Percentiles rank a stretch among this genome's conserved stretches.
These are phyloP conservation scores for Datura wrightii DNA, from an alignment of 257 asterid genomes.

Conservation along the genomic window DNA sequence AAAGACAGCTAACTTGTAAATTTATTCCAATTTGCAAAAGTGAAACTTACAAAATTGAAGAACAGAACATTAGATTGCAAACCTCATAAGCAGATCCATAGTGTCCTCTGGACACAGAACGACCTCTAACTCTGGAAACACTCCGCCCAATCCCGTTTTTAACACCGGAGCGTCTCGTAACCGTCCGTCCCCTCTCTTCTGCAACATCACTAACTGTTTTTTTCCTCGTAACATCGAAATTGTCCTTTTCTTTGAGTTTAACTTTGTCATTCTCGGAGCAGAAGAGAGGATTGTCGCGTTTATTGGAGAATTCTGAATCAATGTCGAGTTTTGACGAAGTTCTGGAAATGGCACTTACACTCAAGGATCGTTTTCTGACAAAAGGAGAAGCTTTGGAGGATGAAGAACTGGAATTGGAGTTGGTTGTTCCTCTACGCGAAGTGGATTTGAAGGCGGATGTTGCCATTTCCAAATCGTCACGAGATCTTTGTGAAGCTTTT, in stretches of 20 bases:
- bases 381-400: slow-evolving; percentile 40
- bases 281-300: slow-evolving; percentile 84
- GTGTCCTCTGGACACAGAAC: slow-evolving; percentile 60
- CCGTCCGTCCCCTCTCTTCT: slow-evolving; percentile 74
- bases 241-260: slow-evolving; percentile 19
- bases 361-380: slow-evolving; percentile 64
- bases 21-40: neutral
- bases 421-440: slow-evolving; percentile 56
- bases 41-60: neutral
- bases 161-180: slow-evolving; percentile 46
- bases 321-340: slow-evolving; percentile 40
- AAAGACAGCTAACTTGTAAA: too few species aligned
- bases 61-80: neutral
- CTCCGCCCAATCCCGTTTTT: slow-evolving; percentile 83
- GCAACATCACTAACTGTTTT: slow-evolving; percentile 22
- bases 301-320: slow-evolving; percentile 63
- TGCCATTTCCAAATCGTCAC: slow-evolving; percentile 48
- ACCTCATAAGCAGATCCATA: slow-evolving; percentile 59
- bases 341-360: slow-evolving; percentile 76
- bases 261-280: slow-evolving; percentile 42
- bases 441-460: slow-evolving; percentile 75
- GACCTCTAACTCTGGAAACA: slow-evolving; percentile 67
- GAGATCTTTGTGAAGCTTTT: slow-evolving; percentile 17
- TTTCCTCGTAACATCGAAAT: neutral
- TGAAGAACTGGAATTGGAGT: slow-evolving; percentile 27